Conservation (phyloP, 331 rosid species). For the Malus hybrid region DNA sequence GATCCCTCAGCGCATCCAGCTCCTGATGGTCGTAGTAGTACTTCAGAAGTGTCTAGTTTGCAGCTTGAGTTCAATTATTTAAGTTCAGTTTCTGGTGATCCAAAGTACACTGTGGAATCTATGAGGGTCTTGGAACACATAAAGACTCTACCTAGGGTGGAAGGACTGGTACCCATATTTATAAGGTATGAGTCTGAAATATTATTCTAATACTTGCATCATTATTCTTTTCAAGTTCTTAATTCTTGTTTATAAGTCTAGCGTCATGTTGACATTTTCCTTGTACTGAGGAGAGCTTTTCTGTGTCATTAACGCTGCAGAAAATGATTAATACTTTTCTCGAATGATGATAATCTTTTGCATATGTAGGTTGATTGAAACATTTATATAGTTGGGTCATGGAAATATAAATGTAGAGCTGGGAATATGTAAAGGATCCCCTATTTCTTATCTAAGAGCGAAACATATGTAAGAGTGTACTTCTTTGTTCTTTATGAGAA, state of each 20-base stretch:
- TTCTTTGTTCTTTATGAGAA: neutral
- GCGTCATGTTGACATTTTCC: neutral
- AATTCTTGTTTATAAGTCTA: neutral
- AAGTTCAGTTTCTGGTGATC: conserved; percentile 83
- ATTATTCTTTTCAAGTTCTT: neutral
- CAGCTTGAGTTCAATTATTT: conserved; percentile 98
- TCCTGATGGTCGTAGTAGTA: conserved; percentile 87
- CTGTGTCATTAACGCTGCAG: neutral
- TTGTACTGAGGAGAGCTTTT: neutral
- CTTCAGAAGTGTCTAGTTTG: conserved; percentile 86
- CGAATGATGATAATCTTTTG: neutral
- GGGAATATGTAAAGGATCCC: neutral
- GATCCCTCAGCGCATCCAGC: conserved; percentile 66
- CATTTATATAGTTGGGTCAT: neutral
- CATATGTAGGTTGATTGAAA: neutral
- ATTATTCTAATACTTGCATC: neutral
- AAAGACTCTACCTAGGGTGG: conserved; percentile 75
- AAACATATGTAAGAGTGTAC: neutral
- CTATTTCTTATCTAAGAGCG: neutral
- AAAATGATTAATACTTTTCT: neutral
- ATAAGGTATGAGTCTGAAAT: conserved; percentile 48
- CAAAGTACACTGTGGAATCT: conserved; percentile 63
- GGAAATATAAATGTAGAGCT: neutral
- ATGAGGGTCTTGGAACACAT: conserved; percentile 95
- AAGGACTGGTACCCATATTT: conserved; percentile 92